Evolutionary conservation across 495 filamentous ascomycete species (phyloP), one percentile per base, ranked within the genome.

Genomic region (Platismatia glauca): DNA sequence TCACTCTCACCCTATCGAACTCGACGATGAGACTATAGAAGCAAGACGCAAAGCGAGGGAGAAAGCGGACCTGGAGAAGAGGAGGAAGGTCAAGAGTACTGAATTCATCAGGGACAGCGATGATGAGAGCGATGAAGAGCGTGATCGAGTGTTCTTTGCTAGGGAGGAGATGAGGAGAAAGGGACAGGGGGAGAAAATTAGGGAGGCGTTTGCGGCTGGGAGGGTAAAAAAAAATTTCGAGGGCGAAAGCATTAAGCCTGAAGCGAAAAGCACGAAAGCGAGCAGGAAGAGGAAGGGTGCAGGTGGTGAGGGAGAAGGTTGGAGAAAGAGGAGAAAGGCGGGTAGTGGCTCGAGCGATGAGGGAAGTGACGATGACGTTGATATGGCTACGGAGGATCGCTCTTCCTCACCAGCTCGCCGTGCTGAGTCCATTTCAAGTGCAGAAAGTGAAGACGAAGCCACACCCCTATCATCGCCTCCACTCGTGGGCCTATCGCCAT

Each of bases 51-150:
- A 77, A 20, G 76, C 78, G n/a, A 81, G 82, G 64, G 72, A 81
- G 57, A 78, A 79, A 50, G 77, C 78, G 52, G 78, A 89, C 64
- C 73, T 82, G 27, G 86, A 85, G 60, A 87, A 89, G 70, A 78
- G 81, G 61, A 77, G 77, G 24, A 87, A 87, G 71, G 89, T 95
- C 72, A 97, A 96, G 79, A 91, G 87, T 70, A 83, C 84, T 24
- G 73, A 93, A 44, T 95, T 84, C 71, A 87, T 98, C 41, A 80
- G 86, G 64, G 82, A 84, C 41, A 89, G 85, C 71, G 89, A 90
- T 64, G 90, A 94, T 60, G 90, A 95, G 64, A 83, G 79, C n/a
- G 87, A 88, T 59, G 84, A 80, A 39, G 85, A 87, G 57, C 76
- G 77, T 44, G 83, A 89, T 68, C 72, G 71, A 59, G 80, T 81